phyloP scores from a whole-genome alignment of 2,329 filamentous ascomycete genomes.

The Phaeophleospora eucalypticola region DNA sequence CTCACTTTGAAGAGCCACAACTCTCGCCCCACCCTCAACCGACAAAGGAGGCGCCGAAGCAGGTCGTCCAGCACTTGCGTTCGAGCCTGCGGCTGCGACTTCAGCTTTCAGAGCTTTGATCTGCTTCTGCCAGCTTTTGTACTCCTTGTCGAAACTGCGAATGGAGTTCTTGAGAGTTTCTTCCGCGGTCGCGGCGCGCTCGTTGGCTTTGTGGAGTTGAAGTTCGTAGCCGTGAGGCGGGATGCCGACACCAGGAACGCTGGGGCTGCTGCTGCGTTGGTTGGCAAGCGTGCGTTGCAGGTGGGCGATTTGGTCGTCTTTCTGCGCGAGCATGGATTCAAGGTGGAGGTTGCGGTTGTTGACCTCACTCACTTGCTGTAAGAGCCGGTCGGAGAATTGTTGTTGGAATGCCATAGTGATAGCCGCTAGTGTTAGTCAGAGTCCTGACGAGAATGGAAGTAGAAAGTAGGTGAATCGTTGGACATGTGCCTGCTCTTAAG shows the following conservation, averaged over 20 bases:
- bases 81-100: neutral
- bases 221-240: constrained; percentile 5
- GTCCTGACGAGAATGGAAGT: neutral
- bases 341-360: constrained; percentile 18
- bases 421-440: too few relatives aligned
- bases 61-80: too few relatives aligned
- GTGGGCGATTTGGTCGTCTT: constrained; percentile 16
- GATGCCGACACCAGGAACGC: constrained; percentile 5
- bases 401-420: constrained; percentile 16
- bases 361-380: constrained; percentile 15
- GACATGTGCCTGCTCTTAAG: too few relatives aligned
- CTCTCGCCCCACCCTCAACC: too few relatives aligned
- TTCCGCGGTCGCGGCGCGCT: constrained; percentile 8
- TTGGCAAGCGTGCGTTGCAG: constrained; percentile 10
- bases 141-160: constrained; percentile 2
- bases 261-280: neutral
- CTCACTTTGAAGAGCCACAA: constrained; percentile 2
- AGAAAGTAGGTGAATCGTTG: too few relatives aligned
- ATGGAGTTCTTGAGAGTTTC: constrained; percentile 9
- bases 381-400: constrained; percentile 15
- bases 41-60: too few relatives aligned
- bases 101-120: neutral
- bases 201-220: constrained; percentile 10
- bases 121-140: neutral
- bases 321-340: constrained; percentile 17